Percentiles rank a stretch among this genome's conserved stretches.
phyloP scores from a whole-genome alignment of 768 basidiomycete species.

The Sarcomyxa edulis region DNA sequence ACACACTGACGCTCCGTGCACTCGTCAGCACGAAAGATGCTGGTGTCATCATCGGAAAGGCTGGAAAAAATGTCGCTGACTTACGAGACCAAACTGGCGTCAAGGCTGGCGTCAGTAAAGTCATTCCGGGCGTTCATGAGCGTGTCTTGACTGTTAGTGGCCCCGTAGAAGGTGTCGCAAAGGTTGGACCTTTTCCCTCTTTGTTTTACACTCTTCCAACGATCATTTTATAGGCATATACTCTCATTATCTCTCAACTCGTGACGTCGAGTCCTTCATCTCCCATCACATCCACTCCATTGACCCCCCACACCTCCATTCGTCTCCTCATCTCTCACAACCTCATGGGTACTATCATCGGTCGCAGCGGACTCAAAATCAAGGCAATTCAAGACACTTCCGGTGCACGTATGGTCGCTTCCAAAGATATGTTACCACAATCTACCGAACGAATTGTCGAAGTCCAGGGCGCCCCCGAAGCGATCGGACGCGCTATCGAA shows the following conservation, averaged over 20 bases:
- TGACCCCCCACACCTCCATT: conserved; percentile 79
- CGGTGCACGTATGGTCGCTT: conserved; percentile 96
- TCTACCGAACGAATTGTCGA: conserved; percentile 99
- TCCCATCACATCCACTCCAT: conserved; percentile 62
- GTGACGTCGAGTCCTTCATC: conserved; percentile 77
- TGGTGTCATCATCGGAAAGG: conserved; percentile 95
- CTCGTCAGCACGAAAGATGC: conserved; percentile 97
- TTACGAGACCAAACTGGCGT: conserved; percentile 93
- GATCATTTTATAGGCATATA: conserved; percentile 66
- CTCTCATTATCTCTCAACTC: conserved; percentile 89
- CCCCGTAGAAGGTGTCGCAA: conserved; percentile 86
- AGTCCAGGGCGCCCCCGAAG: conserved; percentile 89
- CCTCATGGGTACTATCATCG: conserved; percentile 98
- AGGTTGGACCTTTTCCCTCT: conserved; percentile 42
- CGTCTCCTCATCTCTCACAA: conserved; percentile 98
- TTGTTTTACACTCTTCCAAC: conserved; percentile 11
- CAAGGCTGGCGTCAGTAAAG: conserved; percentile 98
- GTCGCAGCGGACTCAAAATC: conserved; percentile 94
- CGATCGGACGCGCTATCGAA: conserved; percentile 89
- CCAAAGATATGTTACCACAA: conserved; percentile 98
- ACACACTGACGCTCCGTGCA: conserved; percentile 85
- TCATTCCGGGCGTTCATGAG: conserved; percentile 96
- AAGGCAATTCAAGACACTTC: conserved; percentile 97
- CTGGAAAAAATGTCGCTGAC: conserved; percentile 95
- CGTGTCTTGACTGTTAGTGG: conserved; percentile 94